phyloP scores from a whole-genome alignment of 164 flowering plant genomes.

The Chimonanthus salicifolius region DNA sequence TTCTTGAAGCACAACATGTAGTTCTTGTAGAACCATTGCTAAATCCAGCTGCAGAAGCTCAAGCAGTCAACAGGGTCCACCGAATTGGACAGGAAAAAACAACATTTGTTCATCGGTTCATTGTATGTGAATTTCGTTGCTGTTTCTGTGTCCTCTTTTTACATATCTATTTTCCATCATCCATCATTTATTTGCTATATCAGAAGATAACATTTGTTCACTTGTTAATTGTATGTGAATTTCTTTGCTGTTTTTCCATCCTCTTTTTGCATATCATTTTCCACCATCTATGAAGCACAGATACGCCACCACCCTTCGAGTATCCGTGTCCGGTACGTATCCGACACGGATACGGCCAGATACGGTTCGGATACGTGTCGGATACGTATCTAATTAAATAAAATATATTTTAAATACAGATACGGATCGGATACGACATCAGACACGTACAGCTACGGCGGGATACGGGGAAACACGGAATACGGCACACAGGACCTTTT shows the following conservation, averaged over 20 bases:
- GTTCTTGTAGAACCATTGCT: slow-evolving; percentile 89
- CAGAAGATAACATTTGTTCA: slow-evolving; percentile 66
- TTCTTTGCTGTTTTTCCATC: slow-evolving; percentile 1
- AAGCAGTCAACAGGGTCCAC: slow-evolving; percentile 91
- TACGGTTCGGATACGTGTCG: too few relatives aligned
- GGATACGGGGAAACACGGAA: too few relatives aligned
- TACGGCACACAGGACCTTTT: too few relatives aligned
- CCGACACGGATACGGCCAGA: too few relatives aligned
- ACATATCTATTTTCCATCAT: not conserved
- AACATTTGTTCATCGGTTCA: slow-evolving; percentile 87
- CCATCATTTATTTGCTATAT: too few relatives aligned
- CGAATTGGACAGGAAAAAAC: slow-evolving; percentile 75
- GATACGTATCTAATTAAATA: too few relatives aligned
- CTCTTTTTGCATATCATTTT: not conserved
- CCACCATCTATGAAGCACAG: not conserved
- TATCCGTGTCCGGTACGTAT: too few relatives aligned
- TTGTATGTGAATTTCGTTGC: slow-evolving; percentile 38
- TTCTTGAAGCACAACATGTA: slow-evolving; percentile 94
- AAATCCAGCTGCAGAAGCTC: slow-evolving; percentile 96
- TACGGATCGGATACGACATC: too few relatives aligned
- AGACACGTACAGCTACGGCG: too few relatives aligned
- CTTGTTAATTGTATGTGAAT: slow-evolving; percentile 69
- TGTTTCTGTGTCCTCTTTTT: slow-evolving; percentile 1
- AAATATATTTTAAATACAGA: too few relatives aligned
- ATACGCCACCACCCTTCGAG: too few relatives aligned